A percentile compares a stretch with the other conserved stretches of the same genome.
Conservation (phyloP, 1,284 basidiomycete species). For the Albatrellus sp. region DNA sequence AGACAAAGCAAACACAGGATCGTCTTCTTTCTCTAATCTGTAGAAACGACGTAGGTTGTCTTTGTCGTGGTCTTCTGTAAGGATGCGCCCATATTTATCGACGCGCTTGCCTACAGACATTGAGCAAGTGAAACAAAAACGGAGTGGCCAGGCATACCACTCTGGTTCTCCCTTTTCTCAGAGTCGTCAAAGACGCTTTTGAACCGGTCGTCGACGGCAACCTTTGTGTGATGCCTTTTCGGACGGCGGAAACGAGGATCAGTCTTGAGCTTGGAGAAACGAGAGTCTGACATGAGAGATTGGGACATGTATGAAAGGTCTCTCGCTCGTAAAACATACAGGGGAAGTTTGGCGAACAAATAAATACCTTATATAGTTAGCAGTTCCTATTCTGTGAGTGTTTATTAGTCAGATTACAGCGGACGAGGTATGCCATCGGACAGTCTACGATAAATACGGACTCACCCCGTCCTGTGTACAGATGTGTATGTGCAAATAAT, state of each 20-base stretch:
- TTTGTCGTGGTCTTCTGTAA: constrained; percentile 57
- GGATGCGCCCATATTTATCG: constrained; percentile 84
- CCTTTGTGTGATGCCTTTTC: constrained; percentile 71
- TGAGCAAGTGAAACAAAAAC: constrained; percentile 1
- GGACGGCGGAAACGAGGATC: constrained; percentile 90
- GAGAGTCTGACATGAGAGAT: constrained; percentile 58
- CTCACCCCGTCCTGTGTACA: too few species aligned
- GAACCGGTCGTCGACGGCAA: constrained; percentile 92
- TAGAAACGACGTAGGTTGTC: constrained; percentile 81
- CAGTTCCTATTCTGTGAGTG: too few species aligned
- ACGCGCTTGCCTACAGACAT: constrained; percentile 38
- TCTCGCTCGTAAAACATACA: neutral
- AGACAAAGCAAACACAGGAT: constrained; percentile 22
- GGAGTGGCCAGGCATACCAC: constrained; percentile 17
- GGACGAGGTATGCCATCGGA: too few species aligned
- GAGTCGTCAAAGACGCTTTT: constrained; percentile 58
- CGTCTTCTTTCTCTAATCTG: constrained; percentile 45
- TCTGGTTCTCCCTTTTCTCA: constrained; percentile 30
- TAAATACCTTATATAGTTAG: too few species aligned
- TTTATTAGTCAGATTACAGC: too few species aligned
- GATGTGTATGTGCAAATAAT: too few species aligned
- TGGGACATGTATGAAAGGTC: neutral
- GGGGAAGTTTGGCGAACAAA: too few species aligned
- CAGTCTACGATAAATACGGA: too few species aligned
- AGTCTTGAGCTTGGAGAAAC: constrained; percentile 79